Evolutionary conservation across 768 basidiomycete genomes (phyloP), one percentile per base, ranked within the genome.

Genomic region (Mycena floridula): DNA sequence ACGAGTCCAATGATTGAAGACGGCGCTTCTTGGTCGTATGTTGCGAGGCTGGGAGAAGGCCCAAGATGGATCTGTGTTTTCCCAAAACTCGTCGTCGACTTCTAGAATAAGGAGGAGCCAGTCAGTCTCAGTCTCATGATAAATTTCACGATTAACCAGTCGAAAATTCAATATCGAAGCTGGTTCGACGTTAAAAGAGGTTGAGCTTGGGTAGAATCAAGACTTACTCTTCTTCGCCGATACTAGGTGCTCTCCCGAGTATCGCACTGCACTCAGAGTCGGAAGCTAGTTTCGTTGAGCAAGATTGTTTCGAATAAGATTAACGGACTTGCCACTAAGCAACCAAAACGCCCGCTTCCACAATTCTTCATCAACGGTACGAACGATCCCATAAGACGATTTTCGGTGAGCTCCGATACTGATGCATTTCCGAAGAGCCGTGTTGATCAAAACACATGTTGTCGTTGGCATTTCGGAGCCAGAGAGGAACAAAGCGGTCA

Each of bases 71-170:
- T n/a, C n/a, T n/a, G n/a, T n/a, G n/a, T n/a, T n/a, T 49, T 79
- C 74, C 89, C 88, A 93, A 56, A 80, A 90, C 49, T 82, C 78
- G 53, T 85, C 84, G 51, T 94, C 88, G 12, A 91, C 82, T 59
- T 90, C 88, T 11, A n/a, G n/a, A n/a, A n/a, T n/a, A n/a, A n/a
- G n/a, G n/a, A n/a, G n/a, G n/a, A n/a, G n/a, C n/a, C n/a, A n/a
- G n/a, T n/a, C n/a, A n/a, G n/a, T n/a, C n/a, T n/a, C n/a, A n/a
- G n/a, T n/a, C n/a, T n/a, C n/a, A n/a, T n/a, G n/a, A n/a, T n/a
- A n/a, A n/a, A n/a, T n/a, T n/a, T n/a, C n/a, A n/a, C n/a, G n/a
- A n/a, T n/a, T n/a, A n/a, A n/a, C n/a, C n/a, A n/a, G 87, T 70
- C 28, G 88, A 88, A 26, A 87, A 64, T 37, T 89, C 89, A 22